Conservation (phyloP, 2,329 filamentous ascomycete genomes). For the Epichloe scottii region DNA sequence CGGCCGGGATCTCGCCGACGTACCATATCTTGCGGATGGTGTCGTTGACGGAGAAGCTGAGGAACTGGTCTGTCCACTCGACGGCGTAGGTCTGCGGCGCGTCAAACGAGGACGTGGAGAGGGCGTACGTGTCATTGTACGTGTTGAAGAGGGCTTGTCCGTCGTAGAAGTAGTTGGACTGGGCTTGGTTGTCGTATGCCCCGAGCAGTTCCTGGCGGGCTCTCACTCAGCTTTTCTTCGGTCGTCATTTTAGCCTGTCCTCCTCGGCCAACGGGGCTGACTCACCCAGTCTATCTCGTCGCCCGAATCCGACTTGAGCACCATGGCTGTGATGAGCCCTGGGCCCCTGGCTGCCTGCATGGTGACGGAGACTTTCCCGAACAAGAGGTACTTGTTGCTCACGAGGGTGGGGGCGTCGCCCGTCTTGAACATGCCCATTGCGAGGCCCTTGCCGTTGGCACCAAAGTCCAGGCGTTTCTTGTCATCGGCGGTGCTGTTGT, state of each 20-base stretch:
- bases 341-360: conserved; percentile 59
- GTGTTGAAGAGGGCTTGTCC: conserved; percentile 41
- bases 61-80: conserved; percentile 48
- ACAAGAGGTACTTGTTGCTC: conserved; percentile 72
- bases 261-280: background rate
- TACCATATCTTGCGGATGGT: conserved; percentile 17
- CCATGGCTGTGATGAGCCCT: conserved; percentile 66
- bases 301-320: conserved; percentile 64
- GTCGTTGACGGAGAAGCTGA: conserved; percentile 49
- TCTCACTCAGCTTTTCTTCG: background rate
- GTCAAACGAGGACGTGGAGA: conserved; percentile 25
- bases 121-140: conserved; percentile 35
- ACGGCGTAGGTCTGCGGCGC: conserved; percentile 52
- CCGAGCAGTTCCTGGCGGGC: conserved; percentile 16
- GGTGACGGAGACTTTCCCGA: conserved; percentile 58
- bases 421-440: conserved; percentile 43
- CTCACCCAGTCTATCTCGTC: conserved; percentile 51
- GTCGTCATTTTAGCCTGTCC: background rate
- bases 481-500: conserved; percentile 21
- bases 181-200: conserved; percentile 40
- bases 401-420: conserved; percentile 50
- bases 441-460: conserved; percentile 16
- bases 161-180: conserved; percentile 72
- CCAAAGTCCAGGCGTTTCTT: conserved; percentile 15
- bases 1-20: conserved; percentile 34